Conservation (phyloP, 176 grass and related monocot species). For the Ampelocalamus luodianensis region DNA sequence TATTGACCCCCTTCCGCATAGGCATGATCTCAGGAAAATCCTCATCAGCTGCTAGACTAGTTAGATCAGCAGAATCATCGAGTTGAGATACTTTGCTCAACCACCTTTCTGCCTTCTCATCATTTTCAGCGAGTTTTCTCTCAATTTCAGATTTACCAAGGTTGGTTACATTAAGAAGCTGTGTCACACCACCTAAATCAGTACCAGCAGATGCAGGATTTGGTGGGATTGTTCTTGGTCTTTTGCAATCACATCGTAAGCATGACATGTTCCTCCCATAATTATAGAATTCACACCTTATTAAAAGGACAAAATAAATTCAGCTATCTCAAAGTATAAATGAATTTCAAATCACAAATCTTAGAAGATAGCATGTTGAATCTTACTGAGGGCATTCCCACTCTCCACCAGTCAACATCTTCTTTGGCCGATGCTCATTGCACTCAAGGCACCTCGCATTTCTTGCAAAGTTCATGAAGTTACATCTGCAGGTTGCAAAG, state of each 20-base stretch:
- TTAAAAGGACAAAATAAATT: constrained; percentile 42
- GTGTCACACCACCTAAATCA: constrained; percentile 55
- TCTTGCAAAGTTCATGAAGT: constrained; percentile 94
- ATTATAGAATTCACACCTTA: constrained; percentile 94
- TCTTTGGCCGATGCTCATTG: constrained; percentile 72
- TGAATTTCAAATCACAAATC: not conserved
- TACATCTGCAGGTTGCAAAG: constrained; percentile 70
- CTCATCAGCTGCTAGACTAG: constrained; percentile 59
- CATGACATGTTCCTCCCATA: constrained; percentile 85
- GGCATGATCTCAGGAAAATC: constrained; percentile 89
- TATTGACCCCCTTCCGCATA: constrained; percentile 74
- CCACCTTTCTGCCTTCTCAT: constrained; percentile 80
- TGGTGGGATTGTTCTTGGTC: constrained; percentile 55
- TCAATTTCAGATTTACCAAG: constrained; percentile 66
- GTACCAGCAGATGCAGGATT: constrained; percentile 38
- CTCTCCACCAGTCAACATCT: constrained; percentile 74
- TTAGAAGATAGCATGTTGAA: constrained; percentile 24
- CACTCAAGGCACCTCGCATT: constrained; percentile 89
- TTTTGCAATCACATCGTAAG: constrained; percentile 85
- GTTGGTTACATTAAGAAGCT: constrained; percentile 63
- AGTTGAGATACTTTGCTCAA: constrained; percentile 78
- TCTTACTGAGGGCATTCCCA: constrained; percentile 99
- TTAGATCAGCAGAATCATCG: constrained; percentile 65
- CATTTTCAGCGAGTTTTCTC: constrained; percentile 65
- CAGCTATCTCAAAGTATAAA: constrained; percentile 27